Evolutionary conservation across 163 green algal species (phyloP), one percentile per base, ranked within the genome.

Genomic region (Coccomyxa subellipsoidea): DNA sequence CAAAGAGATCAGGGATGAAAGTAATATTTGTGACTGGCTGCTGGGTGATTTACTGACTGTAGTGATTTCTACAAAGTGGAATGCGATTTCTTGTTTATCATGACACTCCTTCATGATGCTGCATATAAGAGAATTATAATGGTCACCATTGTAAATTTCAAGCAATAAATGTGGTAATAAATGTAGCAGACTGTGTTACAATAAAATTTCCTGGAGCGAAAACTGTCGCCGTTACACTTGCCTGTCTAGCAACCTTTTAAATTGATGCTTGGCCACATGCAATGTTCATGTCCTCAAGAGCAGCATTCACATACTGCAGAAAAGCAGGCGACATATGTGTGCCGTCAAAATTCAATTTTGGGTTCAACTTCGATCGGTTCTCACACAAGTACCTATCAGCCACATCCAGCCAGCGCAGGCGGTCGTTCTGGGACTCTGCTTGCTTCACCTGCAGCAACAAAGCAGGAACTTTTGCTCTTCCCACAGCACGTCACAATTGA

Each of bases 401-500:
- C 69, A 94, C 92, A 54, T 94, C 88, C 8, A 96, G 85, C 82
- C 85, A 94, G 40, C 88, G 81, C 37, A 96, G 76, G 6, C 75
- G 35, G 0, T 76, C 79, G 27, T 36, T 10, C 31, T 38, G 6
- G 32, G 8, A 8, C 4, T 77, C 70, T 77, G 21, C 32, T 27
- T 66, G 12, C 38, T 31, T 80, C 37, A 80, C 21, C 76, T 82
- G 54, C 37, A 54, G 21, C 23, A 47, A 40, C n/a, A 59, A 59
- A 18, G 21, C 47, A 59, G 15, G 15, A 59, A 7, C 21, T 18
- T 59, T 59, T 59, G 4, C 21, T 59, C 4, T 59, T 36, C 31
- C 29, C 31, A 25, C n/a, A 25, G 10, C 39, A 47, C 31, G 7
- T 77, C 9, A n/a, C 39, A 77, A 40, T 27, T 25, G 31, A 8